phyloP scores from a whole-genome alignment of 1,139 yeast genomes.

The Geotrichum siamense region DNA sequence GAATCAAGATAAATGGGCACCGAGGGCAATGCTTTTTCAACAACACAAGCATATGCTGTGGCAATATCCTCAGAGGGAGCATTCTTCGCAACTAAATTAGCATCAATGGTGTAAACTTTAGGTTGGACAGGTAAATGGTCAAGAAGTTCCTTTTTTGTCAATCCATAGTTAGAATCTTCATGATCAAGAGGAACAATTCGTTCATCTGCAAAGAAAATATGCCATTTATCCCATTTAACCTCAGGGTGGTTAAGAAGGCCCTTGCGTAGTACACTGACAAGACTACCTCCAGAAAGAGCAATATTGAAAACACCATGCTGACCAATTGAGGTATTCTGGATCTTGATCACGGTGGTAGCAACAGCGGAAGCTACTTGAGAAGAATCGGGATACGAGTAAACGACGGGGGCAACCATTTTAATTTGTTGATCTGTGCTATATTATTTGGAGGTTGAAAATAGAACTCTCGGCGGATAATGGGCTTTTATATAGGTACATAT shows the following conservation, averaged over 20 bases:
- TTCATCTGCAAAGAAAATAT: slow-evolving; percentile 65
- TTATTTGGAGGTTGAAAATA: too few species aligned
- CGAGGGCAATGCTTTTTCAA: slow-evolving; percentile 3
- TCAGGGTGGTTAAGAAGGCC: slow-evolving; percentile 57
- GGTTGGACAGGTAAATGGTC: slow-evolving; percentile 38
- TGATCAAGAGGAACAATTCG: slow-evolving; percentile 61
- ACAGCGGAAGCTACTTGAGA: slow-evolving; percentile 49
- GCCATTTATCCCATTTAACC: slow-evolving; percentile 62
- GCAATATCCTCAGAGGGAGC: slow-evolving; percentile 12
- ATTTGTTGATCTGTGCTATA: not conserved
- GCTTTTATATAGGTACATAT: too few species aligned
- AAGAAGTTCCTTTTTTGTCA: slow-evolving; percentile 52
- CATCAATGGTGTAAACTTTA: slow-evolving; percentile 46
- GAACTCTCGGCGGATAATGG: too few species aligned
- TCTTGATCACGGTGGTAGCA: slow-evolving; percentile 76
- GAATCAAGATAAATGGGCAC: slow-evolving; percentile 10
- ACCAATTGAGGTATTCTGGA: slow-evolving; percentile 61
- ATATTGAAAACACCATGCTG: slow-evolving; percentile 45
- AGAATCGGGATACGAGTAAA: slow-evolving; percentile 25
- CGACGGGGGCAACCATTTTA: slow-evolving; percentile 23
- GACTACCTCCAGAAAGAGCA: slow-evolving; percentile 88
- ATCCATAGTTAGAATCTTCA: slow-evolving; percentile 61
- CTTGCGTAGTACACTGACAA: slow-evolving; percentile 64
- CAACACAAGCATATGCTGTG: slow-evolving; percentile 7
- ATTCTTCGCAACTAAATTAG: slow-evolving; percentile 46